Conservation (phyloP, 768 basidiomycete species). For the Tylopilus sp. region DNA sequence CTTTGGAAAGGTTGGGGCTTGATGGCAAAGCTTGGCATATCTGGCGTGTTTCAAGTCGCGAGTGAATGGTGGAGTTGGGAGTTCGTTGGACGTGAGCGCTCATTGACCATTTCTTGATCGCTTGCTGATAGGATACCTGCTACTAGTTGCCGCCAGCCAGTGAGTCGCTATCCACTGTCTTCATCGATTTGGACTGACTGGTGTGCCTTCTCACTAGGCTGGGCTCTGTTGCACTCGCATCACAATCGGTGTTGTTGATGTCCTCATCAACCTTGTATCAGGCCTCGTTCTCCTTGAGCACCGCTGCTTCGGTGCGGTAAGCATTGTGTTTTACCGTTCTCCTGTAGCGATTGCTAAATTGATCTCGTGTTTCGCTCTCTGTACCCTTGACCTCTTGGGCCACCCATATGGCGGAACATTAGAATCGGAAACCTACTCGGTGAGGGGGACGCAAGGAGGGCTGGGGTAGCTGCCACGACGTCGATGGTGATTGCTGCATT, state of each 20-base stretch:
- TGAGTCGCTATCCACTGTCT: conserved; percentile 19
- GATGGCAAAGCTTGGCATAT: conserved; percentile 72
- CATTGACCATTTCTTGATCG: background rate
- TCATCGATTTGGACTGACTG: background rate
- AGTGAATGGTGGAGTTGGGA: conserved; percentile 99
- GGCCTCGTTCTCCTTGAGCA: conserved; percentile 76
- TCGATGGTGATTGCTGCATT: conserved; percentile 63
- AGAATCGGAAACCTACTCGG: conserved; percentile 90
- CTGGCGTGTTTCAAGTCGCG: conserved; percentile 78
- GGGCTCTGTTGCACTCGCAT: conserved; percentile 77
- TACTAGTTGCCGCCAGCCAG: conserved; percentile 52
- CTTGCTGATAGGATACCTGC: background rate
- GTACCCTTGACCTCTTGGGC: background rate
- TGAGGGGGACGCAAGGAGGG: conserved; percentile 69
- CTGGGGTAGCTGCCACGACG: conserved; percentile 61
- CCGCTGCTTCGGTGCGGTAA: conserved; percentile 83
- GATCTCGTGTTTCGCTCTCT: conserved; percentile 26
- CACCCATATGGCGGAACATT: background rate
- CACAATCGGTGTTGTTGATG: conserved; percentile 81
- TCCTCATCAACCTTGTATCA: conserved; percentile 78
- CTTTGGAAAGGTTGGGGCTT: conserved; percentile 67
- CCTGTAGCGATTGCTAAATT: background rate
- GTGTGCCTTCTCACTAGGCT: conserved; percentile 43
- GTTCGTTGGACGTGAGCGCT: conserved; percentile 50
- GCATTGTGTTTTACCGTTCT: conserved; percentile 13